Evolutionary conservation across 1,284 basidiomycete species (phyloP), one percentile per base, ranked within the genome.

Genomic region (Veloboletus limbatus): DNA sequence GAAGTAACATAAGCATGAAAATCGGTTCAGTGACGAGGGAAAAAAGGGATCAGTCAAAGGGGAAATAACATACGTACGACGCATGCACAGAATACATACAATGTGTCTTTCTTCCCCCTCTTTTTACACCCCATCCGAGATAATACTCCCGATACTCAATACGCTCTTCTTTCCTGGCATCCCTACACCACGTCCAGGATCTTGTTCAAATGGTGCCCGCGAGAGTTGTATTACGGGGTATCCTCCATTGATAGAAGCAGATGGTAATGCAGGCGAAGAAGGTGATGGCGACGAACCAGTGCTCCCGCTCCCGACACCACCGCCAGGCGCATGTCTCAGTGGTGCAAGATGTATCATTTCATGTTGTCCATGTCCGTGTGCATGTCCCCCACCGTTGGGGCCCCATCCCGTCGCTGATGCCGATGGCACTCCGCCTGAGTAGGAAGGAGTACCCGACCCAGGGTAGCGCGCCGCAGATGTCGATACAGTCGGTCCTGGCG

Each of bases 131-230:
- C 60, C 58, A 0, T 61, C 79, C 38, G 79, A 78, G 49, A 86
- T 82, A 52, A 88, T 87, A 57, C 77, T 85, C 53, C 82, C 81
- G 52, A 88, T 87, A 55, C 81, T 85, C 70, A 87, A 59, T 53
- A 77, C 77, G 54, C 84, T 86, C 67, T 77, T 80, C 72, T 81
- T 82, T 39, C 71, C 71, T 7, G 60, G 52, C 9, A 48, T 34
- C 2, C 53, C 55, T 3, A 56, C 38, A 2, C 59, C 63, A 39
- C 67, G 58, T 53, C 54, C 55, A 36, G 60, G 64, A 53, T 69
- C 60, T 56, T 63, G 56, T 47, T 57, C 58, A 33, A 60, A 53
- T 36, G 56, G 60, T 18, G 54, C 63, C 36, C 58, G 59, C 37
- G 56, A 60, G 17, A 68, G 53, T 24, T 67, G 65, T 6, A 72